phyloP scores from a whole-genome alignment of 257 asterid species.

The Jaltomata sinuosa region DNA sequence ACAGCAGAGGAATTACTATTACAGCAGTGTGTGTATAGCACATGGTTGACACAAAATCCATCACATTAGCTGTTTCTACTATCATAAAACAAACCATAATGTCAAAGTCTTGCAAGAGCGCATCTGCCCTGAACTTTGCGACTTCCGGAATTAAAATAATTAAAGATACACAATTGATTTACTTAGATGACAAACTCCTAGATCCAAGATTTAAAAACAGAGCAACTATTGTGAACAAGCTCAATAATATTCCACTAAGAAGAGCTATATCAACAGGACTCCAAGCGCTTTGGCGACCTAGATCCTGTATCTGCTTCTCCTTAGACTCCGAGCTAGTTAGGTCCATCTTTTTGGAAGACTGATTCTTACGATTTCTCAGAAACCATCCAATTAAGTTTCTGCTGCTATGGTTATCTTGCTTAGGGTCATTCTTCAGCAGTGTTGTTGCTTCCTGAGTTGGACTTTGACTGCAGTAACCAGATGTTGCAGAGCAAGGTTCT shows the following conservation, averaged over 20 bases:
- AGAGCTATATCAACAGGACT: slow-evolving; percentile 47
- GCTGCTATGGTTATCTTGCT: slow-evolving; percentile 17
- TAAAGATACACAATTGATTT: background rate
- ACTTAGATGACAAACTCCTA: slow-evolving; percentile 10
- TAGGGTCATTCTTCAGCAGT: slow-evolving; percentile 13
- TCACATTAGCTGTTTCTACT: background rate
- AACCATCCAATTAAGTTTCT: slow-evolving; percentile 39
- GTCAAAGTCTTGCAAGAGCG: background rate
- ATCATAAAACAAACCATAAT: background rate
- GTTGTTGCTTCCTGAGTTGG: slow-evolving; percentile 11
- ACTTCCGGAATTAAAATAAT: background rate
- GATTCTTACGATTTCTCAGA: slow-evolving; percentile 49
- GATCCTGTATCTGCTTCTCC: slow-evolving; percentile 17
- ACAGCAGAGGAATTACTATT: background rate
- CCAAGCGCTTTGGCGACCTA: slow-evolving; percentile 23
- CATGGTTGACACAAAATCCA: background rate
- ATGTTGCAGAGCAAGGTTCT: slow-evolving; percentile 40
- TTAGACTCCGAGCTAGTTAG: slow-evolving; percentile 15
- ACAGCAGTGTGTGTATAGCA: background rate
- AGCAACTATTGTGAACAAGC: slow-evolving; percentile 48
- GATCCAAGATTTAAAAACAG: slow-evolving; percentile 32
- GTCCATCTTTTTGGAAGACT: slow-evolving; percentile 19
- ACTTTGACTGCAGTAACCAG: slow-evolving; percentile 31
- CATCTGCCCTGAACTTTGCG: background rate
- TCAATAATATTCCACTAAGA: slow-evolving; percentile 40